A percentile compares a stretch with the other conserved stretches of the same genome.
Evolutionary conservation across 257 asterid species (phyloP).

Genomic region (Lantana camara): DNA sequence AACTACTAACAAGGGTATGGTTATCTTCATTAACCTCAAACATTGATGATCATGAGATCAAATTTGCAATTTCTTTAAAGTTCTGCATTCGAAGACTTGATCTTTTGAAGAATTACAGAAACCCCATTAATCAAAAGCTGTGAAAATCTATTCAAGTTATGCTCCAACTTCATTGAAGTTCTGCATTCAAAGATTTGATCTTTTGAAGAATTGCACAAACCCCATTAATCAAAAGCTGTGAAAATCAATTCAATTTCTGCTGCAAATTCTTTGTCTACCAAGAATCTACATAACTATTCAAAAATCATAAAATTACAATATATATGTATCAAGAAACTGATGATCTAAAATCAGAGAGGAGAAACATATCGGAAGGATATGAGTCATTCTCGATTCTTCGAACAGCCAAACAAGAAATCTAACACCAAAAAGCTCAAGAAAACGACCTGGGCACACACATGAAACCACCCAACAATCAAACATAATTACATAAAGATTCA

Average conservation of each 20-base stretch:
- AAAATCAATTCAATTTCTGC: not conserved
- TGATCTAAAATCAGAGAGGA: conserved; percentile 43
- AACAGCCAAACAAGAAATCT: conserved; percentile 41
- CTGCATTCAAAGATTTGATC: no score
- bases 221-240: no score
- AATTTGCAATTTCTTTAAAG: not conserved
- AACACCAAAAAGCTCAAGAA: conserved; percentile 35
- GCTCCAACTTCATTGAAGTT: no score
- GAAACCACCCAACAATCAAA: conserved; percentile 15
- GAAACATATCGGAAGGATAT: conserved; percentile 78
- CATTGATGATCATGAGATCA: not conserved
- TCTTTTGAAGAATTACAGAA: not conserved
- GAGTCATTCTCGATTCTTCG: conserved; percentile 68
- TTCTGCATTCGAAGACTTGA: not conserved
- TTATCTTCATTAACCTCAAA: not conserved
- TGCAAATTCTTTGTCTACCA: not conserved
- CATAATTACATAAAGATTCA: not conserved
- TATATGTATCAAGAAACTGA: not conserved
- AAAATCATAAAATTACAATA: not conserved
- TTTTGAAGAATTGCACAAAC: no score
- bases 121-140: not conserved
- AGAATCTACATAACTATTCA: not conserved
- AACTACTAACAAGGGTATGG: conserved; percentile 25
- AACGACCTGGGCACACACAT: conserved; percentile 40
- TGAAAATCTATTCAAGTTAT: not conserved